Evolutionary conservation across 495 filamentous ascomycete species (phyloP), one percentile per base, ranked within the genome.

Genomic region (Xylaria castorea): DNA sequence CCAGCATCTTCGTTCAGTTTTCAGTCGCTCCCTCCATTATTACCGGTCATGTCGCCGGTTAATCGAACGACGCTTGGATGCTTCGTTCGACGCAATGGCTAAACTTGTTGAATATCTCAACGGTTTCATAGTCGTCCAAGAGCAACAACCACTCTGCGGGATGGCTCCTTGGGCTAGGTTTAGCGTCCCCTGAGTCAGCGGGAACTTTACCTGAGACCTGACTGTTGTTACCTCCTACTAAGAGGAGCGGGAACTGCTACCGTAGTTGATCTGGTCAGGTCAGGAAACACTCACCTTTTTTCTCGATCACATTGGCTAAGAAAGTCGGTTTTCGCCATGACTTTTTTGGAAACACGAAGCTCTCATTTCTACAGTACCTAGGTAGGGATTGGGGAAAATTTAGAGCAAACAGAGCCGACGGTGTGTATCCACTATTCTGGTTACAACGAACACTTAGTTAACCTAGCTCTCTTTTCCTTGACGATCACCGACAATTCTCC

Each of bases 61-160:
- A 27, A 65, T 65, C 38, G 25, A 38, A 5, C n/a, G 11, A 42
- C 44, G 27, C 27, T 11, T 5, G 27, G 27, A 57, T 30, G 27
- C 53, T n/a, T 57, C 27, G 53, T 32, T 57, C 27, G 53, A 32
- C 14, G 12, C 6, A 5, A 32, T 57, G 53, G 53, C 27, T 57
- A 57, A 57, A 57, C 9, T 27, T 32, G 27, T 18, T 57, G 53
- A 53, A 57, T 30, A 32, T 3, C 53, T 57, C 5, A 18, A 57
- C 27, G 9, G 53, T 57, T 57, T 57, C 53, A 57, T 57, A 57
- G 53, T 57, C 27, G 51, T 57, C 51, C 2, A 57, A 16, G 27
- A 38, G 20, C 32, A 61, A 61, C 18, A 36, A 57, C 53, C 6
- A 27, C 51, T 55, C 18, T 60, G 8, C 55, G 3, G 34, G 58